phyloP scores from a whole-genome alignment of 2,329 filamentous ascomycete genomes.

The Thielaviopsis euricoi region DNA sequence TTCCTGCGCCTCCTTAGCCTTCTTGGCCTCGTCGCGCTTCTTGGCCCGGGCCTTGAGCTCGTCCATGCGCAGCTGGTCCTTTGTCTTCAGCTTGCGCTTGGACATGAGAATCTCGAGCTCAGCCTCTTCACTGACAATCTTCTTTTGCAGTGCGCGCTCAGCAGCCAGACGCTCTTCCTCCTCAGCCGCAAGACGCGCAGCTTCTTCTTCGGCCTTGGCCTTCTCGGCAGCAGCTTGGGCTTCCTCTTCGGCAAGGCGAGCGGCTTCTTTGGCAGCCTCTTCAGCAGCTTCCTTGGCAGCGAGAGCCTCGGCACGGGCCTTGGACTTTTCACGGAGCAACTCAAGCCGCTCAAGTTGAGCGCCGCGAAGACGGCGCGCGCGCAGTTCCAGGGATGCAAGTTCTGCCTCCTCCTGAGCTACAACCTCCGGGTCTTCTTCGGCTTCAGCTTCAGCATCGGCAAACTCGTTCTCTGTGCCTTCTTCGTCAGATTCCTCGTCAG shows the following conservation, averaged over 20 bases:
- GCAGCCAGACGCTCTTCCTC: background rate
- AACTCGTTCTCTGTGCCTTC: background rate
- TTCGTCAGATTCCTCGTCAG: background rate
- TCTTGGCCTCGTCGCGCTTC: background rate
- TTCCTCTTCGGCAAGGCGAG: slow-evolving; percentile 19
- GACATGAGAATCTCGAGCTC: background rate
- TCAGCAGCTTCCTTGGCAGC: slow-evolving; percentile 19
- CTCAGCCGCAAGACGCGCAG: background rate
- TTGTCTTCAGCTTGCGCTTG: slow-evolving; percentile 7
- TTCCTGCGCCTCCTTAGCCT: slow-evolving; percentile 18
- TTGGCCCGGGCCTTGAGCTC: slow-evolving; percentile 17
- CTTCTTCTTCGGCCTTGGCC: background rate
- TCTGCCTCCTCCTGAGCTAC: slow-evolving; percentile 20
- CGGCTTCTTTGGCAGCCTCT: slow-evolving; percentile 19
- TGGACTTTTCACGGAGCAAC: slow-evolving; percentile 1
- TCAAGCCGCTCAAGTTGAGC: background rate
- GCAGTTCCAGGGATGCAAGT: slow-evolving; percentile 21
- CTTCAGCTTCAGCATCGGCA: slow-evolving; percentile 6
- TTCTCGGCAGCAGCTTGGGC: slow-evolving; percentile 13
- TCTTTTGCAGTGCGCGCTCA: background rate
- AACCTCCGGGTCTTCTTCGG: slow-evolving; percentile 7
- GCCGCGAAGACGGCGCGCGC: slow-evolving; percentile 9
- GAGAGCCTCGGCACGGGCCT: slow-evolving; percentile 12
- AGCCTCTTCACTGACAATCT: slow-evolving; percentile 1
- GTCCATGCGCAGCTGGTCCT: slow-evolving; percentile 8